A percentile compares a stretch with the other conserved stretches of the same genome.
Conservation (phyloP, 2,329 filamentous ascomycete species). For the Cryphonectria parasitica region DNA sequence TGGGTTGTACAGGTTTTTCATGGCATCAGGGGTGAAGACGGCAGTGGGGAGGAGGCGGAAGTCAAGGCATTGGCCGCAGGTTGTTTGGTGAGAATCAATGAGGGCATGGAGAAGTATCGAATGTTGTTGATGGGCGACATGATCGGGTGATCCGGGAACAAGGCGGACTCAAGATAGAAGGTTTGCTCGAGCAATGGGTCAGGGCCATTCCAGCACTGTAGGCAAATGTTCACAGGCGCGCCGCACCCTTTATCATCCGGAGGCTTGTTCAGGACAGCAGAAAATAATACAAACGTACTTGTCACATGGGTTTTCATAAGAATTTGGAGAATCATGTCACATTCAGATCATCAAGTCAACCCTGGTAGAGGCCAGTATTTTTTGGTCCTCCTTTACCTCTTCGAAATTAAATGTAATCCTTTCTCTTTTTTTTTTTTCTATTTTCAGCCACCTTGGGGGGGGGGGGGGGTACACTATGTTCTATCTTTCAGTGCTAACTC, state of each 20-base stretch:
- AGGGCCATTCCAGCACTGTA: not conserved
- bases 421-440: not conserved
- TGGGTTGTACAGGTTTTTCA: conserved; percentile 84
- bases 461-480: not conserved
- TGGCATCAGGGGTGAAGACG: conserved; percentile 53
- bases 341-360: not conserved
- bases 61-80: conserved; percentile 79
- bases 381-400: no score
- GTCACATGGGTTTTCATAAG: not conserved
- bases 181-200: not conserved
- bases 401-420: not conserved
- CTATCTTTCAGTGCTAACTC: not conserved
- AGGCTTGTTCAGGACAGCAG: not conserved
- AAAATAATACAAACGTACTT: not conserved
- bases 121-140: conserved; percentile 74
- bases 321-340: not conserved
- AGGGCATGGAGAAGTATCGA: conserved; percentile 83
- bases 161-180: not conserved
- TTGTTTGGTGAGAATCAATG: conserved; percentile 75
- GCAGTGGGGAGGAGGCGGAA: conserved; percentile 72
- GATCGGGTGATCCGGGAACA: conserved; percentile 40
- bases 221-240: not conserved
- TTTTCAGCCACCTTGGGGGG: not conserved
- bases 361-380: not conserved
- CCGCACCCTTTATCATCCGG: not conserved